Evolutionary conservation across 768 basidiomycete genomes (phyloP), one percentile per base, ranked within the genome.

Genomic region (Flagelloscypha sp.): DNA sequence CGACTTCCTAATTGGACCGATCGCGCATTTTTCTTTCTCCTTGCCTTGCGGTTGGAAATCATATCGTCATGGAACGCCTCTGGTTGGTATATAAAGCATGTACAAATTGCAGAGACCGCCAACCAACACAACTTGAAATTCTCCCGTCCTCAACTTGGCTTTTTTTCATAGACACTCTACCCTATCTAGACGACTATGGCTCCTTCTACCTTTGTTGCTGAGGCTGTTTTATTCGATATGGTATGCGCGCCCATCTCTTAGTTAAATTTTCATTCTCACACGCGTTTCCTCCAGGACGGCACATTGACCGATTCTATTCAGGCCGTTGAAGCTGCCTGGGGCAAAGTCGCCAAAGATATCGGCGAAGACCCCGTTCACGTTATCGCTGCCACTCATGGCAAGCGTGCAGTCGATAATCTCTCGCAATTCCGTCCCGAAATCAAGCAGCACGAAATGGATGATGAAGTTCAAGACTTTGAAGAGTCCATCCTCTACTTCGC

Each of bases 361-460:
- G 78, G 77, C 36, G 69, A 73, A 55, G 77, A 80, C 54, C 76
- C 78, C 6, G 63, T 66, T 38, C 65, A 72, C 37, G 78, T 82
- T 43, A 80, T 84, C 48, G 76, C 74, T 7, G 76, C 77, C 24
- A 84, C 81, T n/a, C 82, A 85, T 53, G 82, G 82, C 48, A 77
- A 81, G 50, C 76, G 82, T 41, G 83, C 81, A 8, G 65, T 80
- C 49, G 82, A 84, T 61, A 85, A 84, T 57, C 72, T 84, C 44
- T 53, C 67, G 4, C 62, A 66, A 32, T 76, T 76, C 62, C 76
- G 72, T 48, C 76, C 77, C 0, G 52, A 66, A 21, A 70, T 79
- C 46, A 62, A 63, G 44, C 30, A 49, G 15, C 63, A 75, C 53
- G 69, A 78, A 53, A 71, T 79, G 63, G 72, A 74, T 47, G 54